Evolutionary conservation across 2,329 filamentous ascomycete species (phyloP).

Genomic region (Sarocladium brachiariae): DNA sequence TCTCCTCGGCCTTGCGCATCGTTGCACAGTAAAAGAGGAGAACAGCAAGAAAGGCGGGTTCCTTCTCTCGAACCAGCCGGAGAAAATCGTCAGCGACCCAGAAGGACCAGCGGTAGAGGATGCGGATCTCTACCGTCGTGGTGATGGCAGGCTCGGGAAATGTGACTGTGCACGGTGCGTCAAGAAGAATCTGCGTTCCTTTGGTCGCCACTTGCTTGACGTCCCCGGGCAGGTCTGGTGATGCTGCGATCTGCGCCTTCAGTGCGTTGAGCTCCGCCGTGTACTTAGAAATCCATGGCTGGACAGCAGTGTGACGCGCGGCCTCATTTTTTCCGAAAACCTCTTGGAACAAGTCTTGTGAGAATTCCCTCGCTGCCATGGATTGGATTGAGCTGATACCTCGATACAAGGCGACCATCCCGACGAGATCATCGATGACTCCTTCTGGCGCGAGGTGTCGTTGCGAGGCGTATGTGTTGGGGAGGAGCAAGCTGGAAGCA

Average conservation of each 20-base stretch:
- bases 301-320: neutral
- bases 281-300: neutral
- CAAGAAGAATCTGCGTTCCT: neutral
- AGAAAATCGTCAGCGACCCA: neutral
- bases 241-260: neutral
- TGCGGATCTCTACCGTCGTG: neutral
- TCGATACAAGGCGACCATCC: neutral
- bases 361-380: neutral
- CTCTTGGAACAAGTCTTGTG: neutral
- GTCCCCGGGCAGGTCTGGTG: neutral
- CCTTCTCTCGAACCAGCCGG: neutral
- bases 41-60: neutral
- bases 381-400: neutral
- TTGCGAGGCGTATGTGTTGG: neutral
- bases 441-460: neutral
- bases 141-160: neutral
- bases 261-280: neutral
- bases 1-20: neutral
- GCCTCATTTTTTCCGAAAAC: neutral
- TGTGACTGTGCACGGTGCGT: neutral
- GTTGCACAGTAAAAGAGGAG: neutral
- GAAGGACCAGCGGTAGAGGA: slow-evolving; percentile 7
- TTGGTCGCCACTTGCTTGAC: neutral
- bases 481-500: slow-evolving; percentile 1
- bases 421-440: neutral